A percentile compares a stretch with the other conserved stretches of the same genome.
phyloP scores from a whole-genome alignment of 2,329 filamentous ascomycete genomes.

The Fusarium setosum region DNA sequence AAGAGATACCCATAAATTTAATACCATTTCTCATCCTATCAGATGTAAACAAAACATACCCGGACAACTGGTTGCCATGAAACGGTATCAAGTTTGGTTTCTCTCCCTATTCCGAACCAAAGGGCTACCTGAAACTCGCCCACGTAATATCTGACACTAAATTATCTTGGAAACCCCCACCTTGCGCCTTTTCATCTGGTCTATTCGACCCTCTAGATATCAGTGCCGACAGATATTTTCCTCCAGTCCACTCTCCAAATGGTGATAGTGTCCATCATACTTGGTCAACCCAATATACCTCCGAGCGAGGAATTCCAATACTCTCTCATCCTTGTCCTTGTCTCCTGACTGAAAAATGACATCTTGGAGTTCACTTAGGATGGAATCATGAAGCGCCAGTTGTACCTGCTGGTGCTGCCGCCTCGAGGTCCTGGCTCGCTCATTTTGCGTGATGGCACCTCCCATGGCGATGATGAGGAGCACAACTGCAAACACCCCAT shows the following conservation, averaged over 20 bases:
- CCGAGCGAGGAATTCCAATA: neutral
- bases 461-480: neutral
- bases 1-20: no score
- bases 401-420: neutral
- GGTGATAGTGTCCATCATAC: neutral
- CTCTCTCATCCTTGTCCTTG: neutral
- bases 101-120: no score
- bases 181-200: no score
- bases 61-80: no score
- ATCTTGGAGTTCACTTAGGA: neutral
- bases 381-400: neutral
- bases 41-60: no score
- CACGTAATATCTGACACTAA: no score
- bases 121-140: no score
- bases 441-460: neutral
- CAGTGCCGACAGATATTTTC: neutral
- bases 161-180: no score
- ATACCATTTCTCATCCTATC: no score
- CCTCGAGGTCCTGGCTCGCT: neutral
- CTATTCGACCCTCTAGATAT: neutral
- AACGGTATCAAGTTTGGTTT: no score
- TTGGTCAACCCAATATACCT: neutral
- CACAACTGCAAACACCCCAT: neutral
- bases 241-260: neutral
- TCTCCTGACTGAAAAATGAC: neutral